Evolutionary conservation across 805 yeast genomes (phyloP), one percentile per base, ranked within the genome.

Genomic region (Ogataea trehaloabstinens): DNA sequence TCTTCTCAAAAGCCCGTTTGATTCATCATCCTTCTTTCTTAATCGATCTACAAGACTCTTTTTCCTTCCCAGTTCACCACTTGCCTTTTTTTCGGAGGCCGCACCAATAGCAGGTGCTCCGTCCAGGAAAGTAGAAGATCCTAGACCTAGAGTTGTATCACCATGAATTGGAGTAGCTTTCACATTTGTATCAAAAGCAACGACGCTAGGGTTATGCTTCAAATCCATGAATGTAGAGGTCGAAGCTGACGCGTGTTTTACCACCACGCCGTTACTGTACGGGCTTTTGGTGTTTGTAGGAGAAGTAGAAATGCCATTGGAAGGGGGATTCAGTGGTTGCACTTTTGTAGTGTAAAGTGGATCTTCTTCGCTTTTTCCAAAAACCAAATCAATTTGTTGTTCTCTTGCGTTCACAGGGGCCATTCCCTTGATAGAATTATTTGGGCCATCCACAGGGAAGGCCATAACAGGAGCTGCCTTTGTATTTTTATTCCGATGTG

Each of bases 371-470:
- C 69, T 71, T 40, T 70, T 78, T 15, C 97, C 97, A 60, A 88
- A 84, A 3, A 90, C 88, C 55, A 78, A 73, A 59, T 86, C 81
- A 54, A 83, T 71, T 34, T 82, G 81, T 28, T 82, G 74, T 30
- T 74, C 75, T 53, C 78, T 82, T 12, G 79, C 67, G 37, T 68
- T 63, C 22, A 64, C 58, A 20, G 78, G 76, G 19, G 77, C 79
- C 44, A 75, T 68, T 18, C 95, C 95, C 51, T 77, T 77, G 45
- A 91, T 80, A 5, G 91, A 75, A 55, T 78, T 84, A 64, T 93
- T 93, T 46, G 98, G 96, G 0, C 98, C 97, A 64, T 91, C 95
- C 5, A 75, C 85, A 0, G 97, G 96, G 73, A 91, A 93, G 0
- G 99, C 99, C 67, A 79, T 70, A 12, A 93, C 96, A 4, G 99